Base-by-base conservation (phyloP, 768 basidiomycete genomes). In the Botryobasidium botryosum region DNA sequence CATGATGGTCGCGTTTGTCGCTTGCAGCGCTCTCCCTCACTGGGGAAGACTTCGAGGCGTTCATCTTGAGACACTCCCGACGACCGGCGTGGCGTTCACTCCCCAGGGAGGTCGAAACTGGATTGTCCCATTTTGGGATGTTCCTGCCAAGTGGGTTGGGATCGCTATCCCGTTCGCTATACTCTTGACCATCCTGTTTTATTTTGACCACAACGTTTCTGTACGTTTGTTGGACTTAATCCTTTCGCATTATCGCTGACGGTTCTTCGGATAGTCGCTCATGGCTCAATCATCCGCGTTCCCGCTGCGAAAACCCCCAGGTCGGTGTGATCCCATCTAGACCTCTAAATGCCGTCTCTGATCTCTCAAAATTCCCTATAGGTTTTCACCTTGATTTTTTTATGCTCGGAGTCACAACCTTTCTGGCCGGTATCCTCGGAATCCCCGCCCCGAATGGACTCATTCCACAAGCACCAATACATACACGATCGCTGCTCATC, bases 191-290 rank as follows among this genome's bases (percentile, higher is more conserved):
- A 71, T 92, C 20, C 63, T 94, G 35, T 92, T 96, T 63, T 90
- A 90, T 66, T 94, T 94, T 52, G 88, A 96, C 51, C 84, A 90
- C 52, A 91, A 91, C 53, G 84, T 90, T 43, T 90, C 86, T 38
- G 84, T 85, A 57, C 53, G 79, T 62, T 40, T 38, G 23, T 17
- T n/a, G 23, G 45, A 12, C 6, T 7, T 45, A 25, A 26, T 8
- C 23, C 31, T 35, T 24, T n/a, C 24, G 37, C 12, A 21, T 20
- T 42, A 26, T 10, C 26, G 40, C 25, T 21, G 12, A 21, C 28
- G 18, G 31, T 43, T 43, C 46, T 43, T 23, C 44, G 41, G 35
- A 17, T 50, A 88, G 87, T 87, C 84, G 0, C 59, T 96, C 27
- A 94, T 94, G 66, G 87, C 90, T 0, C 90, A 94, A 61, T 79